Percentiles rank a stretch among this genome's conserved stretches.
Evolutionary conservation across 108 stramenopile genomes (phyloP).

Genomic region (Cyclotella sp.): DNA sequence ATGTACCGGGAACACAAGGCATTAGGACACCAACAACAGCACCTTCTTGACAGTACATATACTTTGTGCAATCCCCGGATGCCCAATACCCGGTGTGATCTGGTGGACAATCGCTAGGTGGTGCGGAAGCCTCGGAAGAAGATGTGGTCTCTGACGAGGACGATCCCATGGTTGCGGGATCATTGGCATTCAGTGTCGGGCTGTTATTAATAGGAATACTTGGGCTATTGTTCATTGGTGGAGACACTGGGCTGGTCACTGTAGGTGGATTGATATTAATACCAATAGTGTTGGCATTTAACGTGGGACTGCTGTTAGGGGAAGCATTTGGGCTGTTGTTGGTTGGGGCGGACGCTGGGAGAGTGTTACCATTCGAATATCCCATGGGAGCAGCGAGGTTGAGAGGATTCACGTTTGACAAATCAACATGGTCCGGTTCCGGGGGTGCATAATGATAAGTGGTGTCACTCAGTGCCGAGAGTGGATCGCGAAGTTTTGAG

Average conservation of each 20-base stretch:
- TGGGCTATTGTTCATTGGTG: too few relatives aligned
- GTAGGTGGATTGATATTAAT: too few relatives aligned
- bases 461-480: slow-evolving; percentile 26
- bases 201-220: neutral
- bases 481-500: slow-evolving; percentile 37
- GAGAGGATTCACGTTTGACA: slow-evolving; percentile 18
- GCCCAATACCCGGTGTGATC: slow-evolving; percentile 36
- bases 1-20: slow-evolving; percentile 49
- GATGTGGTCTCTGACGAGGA: slow-evolving; percentile 3
- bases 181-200: neutral
- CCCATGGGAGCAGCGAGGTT: slow-evolving; percentile 16
- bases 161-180: neutral
- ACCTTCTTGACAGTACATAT: slow-evolving; percentile 37
- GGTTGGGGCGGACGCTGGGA: neutral
- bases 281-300: slow-evolving; percentile 3
- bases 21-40: slow-evolving; percentile 15
- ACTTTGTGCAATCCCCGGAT: slow-evolving; percentile 20
- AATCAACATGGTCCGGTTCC: slow-evolving; percentile 36
- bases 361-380: slow-evolving; percentile 5
- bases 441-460: slow-evolving; percentile 34
- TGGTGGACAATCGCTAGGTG: slow-evolving; percentile 24
- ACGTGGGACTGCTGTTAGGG: neutral
- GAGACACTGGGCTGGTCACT: too few relatives aligned
- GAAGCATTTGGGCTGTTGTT: neutral
- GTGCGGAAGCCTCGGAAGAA: neutral